Evolutionary conservation across 129 eudicot genomes (phyloP).

Genomic region (Tagetes patula): DNA sequence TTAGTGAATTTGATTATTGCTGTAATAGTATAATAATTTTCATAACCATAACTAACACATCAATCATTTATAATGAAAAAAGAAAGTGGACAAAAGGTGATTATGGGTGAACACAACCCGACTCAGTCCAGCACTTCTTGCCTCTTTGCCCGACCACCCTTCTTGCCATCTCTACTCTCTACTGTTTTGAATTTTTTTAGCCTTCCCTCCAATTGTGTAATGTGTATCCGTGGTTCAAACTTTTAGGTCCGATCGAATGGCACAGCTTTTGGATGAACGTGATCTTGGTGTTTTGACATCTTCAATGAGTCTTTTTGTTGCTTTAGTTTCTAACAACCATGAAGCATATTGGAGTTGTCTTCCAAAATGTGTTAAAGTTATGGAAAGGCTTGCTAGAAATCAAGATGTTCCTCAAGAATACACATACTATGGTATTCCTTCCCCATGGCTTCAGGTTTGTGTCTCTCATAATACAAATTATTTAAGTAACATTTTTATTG

Average conservation of each 20-base stretch:
- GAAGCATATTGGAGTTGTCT: slow-evolving; percentile 96
- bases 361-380: slow-evolving; percentile 87
- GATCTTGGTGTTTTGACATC: slow-evolving; percentile 97
- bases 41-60: not conserved
- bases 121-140: not conserved
- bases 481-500: not conserved
- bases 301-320: slow-evolving; percentile 94
- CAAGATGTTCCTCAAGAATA: slow-evolving; percentile 98
- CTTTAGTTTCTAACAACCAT: slow-evolving; percentile 90
- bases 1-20: not conserved
- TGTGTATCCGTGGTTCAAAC: slow-evolving; percentile 11
- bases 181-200: not conserved
- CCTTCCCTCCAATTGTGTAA: slow-evolving; percentile 22
- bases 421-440: slow-evolving; percentile 93
- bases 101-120: not conserved
- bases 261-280: slow-evolving; percentile 94
- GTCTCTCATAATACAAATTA: slow-evolving; percentile 14
- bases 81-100: not conserved
- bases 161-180: slow-evolving; percentile 3
- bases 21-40: not conserved
- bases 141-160: not conserved
- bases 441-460: slow-evolving; percentile 99
- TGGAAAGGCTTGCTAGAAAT: slow-evolving; percentile 98
- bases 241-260: slow-evolving; percentile 96
- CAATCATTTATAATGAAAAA: not conserved